Percentiles rank a stretch among this genome's conserved stretches.
These are phyloP conservation scores for Pseudofabraea citricarpa DNA, from an alignment of 2,329 filamentous ascomycete genomes.

Conservation along the genomic window DNA sequence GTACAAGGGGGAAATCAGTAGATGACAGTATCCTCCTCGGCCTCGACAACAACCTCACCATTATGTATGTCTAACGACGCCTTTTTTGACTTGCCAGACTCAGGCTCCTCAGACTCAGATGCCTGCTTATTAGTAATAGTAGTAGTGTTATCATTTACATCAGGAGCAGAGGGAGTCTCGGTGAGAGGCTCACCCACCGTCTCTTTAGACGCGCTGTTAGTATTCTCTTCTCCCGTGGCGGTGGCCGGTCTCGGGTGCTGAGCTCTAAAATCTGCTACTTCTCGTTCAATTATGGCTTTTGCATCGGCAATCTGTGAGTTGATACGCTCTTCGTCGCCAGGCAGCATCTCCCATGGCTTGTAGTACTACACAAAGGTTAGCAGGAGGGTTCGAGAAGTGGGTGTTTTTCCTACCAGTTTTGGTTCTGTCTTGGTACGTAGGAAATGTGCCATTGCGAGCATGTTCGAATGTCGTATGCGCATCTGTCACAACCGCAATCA, in stretches of 20 bases:
- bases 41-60: slow-evolving; percentile 75
- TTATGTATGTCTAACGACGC: slow-evolving; percentile 60
- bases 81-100: slow-evolving; percentile 34
- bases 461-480: slow-evolving; percentile 66
- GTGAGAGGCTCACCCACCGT: slow-evolving; percentile 40
- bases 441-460: slow-evolving; percentile 67
- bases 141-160: slow-evolving; percentile 31
- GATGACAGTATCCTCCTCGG: slow-evolving; percentile 86
- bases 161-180: slow-evolving; percentile 32
- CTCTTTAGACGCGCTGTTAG: slow-evolving; percentile 28
- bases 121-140: slow-evolving; percentile 26
- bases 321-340: slow-evolving; percentile 66
- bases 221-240: slow-evolving; percentile 17
- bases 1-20: slow-evolving; percentile 53
- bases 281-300: slow-evolving; percentile 57
- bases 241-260: slow-evolving; percentile 29
- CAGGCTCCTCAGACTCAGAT: slow-evolving; percentile 21
- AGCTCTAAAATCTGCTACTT: slow-evolving; percentile 58
- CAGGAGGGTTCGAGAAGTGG: neutral
- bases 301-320: slow-evolving; percentile 64
- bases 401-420: slow-evolving; percentile 57
- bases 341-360: slow-evolving; percentile 72
- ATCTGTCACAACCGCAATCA: no score
- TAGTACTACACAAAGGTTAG: slow-evolving; percentile 61
- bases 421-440: slow-evolving; percentile 69